Evolutionary conservation across 106 monocot genomes (phyloP).

Genomic region (Dioscorea zingiberensis): DNA sequence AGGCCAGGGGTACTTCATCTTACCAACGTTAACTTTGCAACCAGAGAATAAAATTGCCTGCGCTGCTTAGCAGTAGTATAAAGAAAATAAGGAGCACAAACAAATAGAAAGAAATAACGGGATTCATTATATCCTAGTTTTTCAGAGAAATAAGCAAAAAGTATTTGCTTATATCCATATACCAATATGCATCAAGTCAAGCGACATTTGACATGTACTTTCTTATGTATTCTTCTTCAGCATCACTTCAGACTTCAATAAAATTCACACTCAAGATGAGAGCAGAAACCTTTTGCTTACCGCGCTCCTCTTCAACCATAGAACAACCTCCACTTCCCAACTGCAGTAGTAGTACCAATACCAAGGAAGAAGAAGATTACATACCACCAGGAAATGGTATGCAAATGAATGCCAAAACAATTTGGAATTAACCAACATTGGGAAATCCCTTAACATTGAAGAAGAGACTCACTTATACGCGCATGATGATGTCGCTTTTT

Average conservation of each 20-base stretch:
- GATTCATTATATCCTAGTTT: too few species aligned
- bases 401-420: too few species aligned
- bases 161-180: constrained; percentile 9
- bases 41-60: too few species aligned
- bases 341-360: constrained; percentile 34
- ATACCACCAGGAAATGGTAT: too few species aligned
- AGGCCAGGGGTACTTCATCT: constrained; percentile 74
- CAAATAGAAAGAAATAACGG: too few species aligned
- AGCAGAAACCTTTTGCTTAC: constrained; percentile 46
- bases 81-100: too few species aligned
- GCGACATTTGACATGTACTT: constrained; percentile 84
- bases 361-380: too few species aligned
- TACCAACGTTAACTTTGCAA: constrained; percentile 85
- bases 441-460: neutral
- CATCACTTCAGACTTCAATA: constrained; percentile 69
- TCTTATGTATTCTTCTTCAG: constrained; percentile 79
- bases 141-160: neutral
- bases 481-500: constrained; percentile 65
- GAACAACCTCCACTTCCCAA: constrained; percentile 78
- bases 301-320: constrained; percentile 62
- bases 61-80: too few species aligned
- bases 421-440: too few species aligned
- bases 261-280: constrained; percentile 86
- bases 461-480: constrained; percentile 64
- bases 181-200: constrained; percentile 82